Conservation (phyloP, 2,329 filamentous ascomycete species). For the Phoma sp. region DNA sequence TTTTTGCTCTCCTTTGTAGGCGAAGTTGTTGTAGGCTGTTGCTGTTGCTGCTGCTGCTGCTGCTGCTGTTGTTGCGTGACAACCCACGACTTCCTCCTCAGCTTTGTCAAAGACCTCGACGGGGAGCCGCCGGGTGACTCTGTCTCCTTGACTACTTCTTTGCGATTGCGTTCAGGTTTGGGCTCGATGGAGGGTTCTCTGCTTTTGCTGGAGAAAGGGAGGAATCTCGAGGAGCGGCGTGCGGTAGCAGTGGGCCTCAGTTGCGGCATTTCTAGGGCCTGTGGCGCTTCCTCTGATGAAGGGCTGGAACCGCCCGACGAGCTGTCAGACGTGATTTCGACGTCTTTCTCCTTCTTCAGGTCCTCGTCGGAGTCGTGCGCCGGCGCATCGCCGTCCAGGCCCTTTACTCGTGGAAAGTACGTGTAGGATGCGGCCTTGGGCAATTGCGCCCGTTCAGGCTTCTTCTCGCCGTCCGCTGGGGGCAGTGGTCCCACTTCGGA, state of each 20-base stretch:
- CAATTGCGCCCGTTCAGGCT: constrained; percentile 37
- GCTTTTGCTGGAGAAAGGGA: constrained; percentile 45
- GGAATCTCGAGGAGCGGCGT: constrained; percentile 47
- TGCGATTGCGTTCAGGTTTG: constrained; percentile 38
- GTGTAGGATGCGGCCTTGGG: constrained; percentile 52
- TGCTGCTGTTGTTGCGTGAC: constrained; percentile 31
- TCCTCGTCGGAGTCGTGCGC: constrained; percentile 40
- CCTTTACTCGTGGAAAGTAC: constrained; percentile 50
- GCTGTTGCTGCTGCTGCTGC: constrained; percentile 22
- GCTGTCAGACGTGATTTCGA: constrained; percentile 46
- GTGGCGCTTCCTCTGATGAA: constrained; percentile 47
- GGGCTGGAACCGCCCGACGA: constrained; percentile 57
- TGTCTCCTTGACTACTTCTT: constrained; percentile 33
- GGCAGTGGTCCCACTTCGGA: constrained; percentile 40
- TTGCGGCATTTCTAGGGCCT: constrained; percentile 39
- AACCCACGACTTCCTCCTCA: constrained; percentile 49
- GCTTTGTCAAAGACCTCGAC: constrained; percentile 41
- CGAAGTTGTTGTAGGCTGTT: constrained; percentile 15
- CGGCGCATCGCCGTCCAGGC: constrained; percentile 41
- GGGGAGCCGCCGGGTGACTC: constrained; percentile 38
- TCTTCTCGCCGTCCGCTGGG: constrained; percentile 23
- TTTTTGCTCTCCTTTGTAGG: constrained; percentile 24
- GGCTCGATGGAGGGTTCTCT: constrained; percentile 42
- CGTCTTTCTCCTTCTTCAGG: constrained; percentile 32
- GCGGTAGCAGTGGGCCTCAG: constrained; percentile 40